A percentile compares a stretch with the other conserved stretches of the same genome.
These are phyloP conservation scores for Vachellia collinsii DNA, from an alignment of 306 rosid genomes.

Conservation along the genomic window DNA sequence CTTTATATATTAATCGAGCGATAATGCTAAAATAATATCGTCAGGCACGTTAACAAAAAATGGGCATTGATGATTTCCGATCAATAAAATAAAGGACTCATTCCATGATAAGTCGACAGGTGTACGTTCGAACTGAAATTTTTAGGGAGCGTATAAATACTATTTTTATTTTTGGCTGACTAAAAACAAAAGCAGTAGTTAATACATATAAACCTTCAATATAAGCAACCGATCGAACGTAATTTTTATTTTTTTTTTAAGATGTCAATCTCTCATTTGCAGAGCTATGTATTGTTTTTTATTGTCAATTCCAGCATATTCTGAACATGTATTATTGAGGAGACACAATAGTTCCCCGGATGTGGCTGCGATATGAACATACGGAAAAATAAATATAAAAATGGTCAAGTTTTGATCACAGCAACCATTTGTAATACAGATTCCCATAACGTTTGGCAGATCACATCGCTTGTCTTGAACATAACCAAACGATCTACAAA, in stretches of 20 bases:
- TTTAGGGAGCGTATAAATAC: too few relatives aligned
- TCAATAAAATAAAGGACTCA: constrained; percentile 22
- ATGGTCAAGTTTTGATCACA: not conserved
- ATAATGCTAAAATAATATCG: constrained; percentile 31
- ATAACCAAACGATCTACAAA: not conserved
- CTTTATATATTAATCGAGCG: constrained; percentile 30
- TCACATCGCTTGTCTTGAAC: not conserved
- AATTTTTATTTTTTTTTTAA: too few relatives aligned
- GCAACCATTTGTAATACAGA: not conserved
- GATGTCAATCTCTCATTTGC: too few relatives aligned
- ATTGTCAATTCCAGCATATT: not conserved
- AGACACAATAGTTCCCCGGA: not conserved
- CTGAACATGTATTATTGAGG: not conserved
- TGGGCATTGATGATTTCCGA: constrained; percentile 24
- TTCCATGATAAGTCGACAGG: constrained; percentile 14
- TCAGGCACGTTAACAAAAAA: constrained; percentile 7
- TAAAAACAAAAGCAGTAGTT: not conserved
- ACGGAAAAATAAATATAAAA: not conserved
- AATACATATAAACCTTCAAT: too few relatives aligned
- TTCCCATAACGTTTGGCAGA: constrained; percentile 23
- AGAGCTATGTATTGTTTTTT: not conserved
- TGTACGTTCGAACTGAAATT: not conserved
- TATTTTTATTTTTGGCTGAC: not conserved
- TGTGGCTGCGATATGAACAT: not conserved
- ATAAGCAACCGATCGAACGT: too few relatives aligned